These are phyloP conservation scores for Allomyces macrogynus DNA, from an alignment of 192 early-diverging fungal genomes.

Conservation along the genomic window DNA sequence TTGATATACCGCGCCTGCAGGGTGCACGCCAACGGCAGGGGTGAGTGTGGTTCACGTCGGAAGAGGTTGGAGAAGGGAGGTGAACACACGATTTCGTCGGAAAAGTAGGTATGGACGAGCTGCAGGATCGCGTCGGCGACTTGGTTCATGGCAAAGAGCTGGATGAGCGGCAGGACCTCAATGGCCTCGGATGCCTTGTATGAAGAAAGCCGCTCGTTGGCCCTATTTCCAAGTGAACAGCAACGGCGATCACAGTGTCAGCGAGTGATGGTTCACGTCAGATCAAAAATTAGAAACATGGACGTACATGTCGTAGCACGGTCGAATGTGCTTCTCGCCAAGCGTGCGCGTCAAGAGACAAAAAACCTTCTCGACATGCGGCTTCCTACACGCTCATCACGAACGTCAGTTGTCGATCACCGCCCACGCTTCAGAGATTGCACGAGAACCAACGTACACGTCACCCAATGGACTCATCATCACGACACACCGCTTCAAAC, in stretches of 20 bases:
- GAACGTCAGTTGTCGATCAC: slow-evolving; percentile 1
- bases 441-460: neutral
- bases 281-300: neutral
- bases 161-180: slow-evolving; percentile 38
- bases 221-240: no score
- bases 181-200: slow-evolving; percentile 22
- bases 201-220: slow-evolving; percentile 17
- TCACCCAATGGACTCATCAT: neutral
- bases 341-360: slow-evolving; percentile 43
- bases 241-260: no score
- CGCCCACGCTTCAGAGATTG: neutral
- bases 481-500: neutral
- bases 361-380: slow-evolving; percentile 61
- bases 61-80: no score
- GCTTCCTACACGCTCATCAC: slow-evolving; percentile 22
- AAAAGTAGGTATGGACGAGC: slow-evolving; percentile 84
- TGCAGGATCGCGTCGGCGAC: slow-evolving; percentile 81
- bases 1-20: slow-evolving; percentile 44
- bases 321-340: slow-evolving; percentile 51
- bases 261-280: no score
- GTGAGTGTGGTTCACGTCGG: no score
- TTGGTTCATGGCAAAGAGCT: slow-evolving; percentile 90
- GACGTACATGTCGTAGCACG: slow-evolving; percentile 34
- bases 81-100: slow-evolving; percentile 16
- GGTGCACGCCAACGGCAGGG: no score